Conservation (phyloP, 805 yeast genomes). For the Lachancea waltii region DNA sequence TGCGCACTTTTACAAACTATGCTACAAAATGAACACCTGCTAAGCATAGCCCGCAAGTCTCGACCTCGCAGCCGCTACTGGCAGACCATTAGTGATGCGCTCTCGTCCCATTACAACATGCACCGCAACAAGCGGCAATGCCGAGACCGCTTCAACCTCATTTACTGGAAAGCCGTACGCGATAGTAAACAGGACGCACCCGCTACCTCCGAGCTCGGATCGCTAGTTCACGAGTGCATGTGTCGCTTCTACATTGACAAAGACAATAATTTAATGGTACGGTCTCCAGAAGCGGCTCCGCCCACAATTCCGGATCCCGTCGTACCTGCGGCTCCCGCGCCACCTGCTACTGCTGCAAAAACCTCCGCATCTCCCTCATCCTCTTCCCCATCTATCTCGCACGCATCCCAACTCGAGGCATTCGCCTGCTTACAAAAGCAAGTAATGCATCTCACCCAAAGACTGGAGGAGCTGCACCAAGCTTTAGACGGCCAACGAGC, state of each 20-base stretch:
- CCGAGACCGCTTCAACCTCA: constrained; percentile 9
- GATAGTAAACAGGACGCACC: not conserved
- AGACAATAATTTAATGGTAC: constrained; percentile 8
- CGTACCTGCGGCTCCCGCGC: not conserved
- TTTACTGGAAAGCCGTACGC: constrained; percentile 7
- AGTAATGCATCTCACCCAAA: not conserved
- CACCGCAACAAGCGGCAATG: constrained; percentile 7
- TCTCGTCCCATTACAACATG: not conserved
- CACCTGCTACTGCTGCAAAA: not conserved
- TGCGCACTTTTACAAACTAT: constrained; percentile 3
- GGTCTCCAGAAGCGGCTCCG: not conserved
- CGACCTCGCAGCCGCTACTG: constrained; percentile 9
- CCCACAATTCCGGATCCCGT: no score
- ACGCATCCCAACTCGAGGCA: not conserved
- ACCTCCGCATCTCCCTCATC: not conserved
- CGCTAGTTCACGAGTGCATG: constrained; percentile 3
- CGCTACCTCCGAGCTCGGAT: not conserved
- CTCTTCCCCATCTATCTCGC: not conserved
- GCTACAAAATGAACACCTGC: constrained; percentile 1
- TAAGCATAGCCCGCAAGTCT: constrained; percentile 1
- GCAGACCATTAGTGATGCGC: constrained; percentile 4
- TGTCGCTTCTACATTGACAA: constrained; percentile 6
- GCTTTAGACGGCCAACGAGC: not conserved
- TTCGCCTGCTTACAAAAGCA: not conserved
- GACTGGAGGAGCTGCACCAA: constrained; percentile 2